These are phyloP conservation scores for Heliosperma pusillum DNA, from an alignment of 148 eudicot genomes.

Conservation along the genomic window DNA sequence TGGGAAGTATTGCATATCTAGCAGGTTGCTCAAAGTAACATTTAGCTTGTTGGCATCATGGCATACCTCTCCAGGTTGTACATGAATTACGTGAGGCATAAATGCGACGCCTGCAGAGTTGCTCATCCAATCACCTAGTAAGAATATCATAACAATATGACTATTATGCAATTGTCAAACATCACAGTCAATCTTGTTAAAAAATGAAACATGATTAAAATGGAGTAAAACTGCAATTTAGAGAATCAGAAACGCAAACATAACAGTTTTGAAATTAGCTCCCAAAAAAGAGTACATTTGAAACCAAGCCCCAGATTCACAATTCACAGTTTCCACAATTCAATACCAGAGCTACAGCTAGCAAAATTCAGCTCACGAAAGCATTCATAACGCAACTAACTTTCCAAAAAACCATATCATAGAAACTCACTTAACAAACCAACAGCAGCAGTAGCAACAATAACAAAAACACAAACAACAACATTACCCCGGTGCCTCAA, in stretches of 20 bases:
- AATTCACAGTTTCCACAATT: not conserved
- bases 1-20: not conserved
- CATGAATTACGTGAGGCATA: conserved; percentile 45
- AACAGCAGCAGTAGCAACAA: no score
- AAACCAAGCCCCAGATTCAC: not conserved
- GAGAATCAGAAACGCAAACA: not conserved
- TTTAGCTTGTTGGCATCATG: not conserved
- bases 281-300: not conserved
- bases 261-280: not conserved
- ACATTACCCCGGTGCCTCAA: no score
- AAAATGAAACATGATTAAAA: not conserved
- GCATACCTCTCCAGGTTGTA: conserved; percentile 47
- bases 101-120: conserved; percentile 48
- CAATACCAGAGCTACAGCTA: not conserved
- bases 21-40: not conserved
- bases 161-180: not conserved
- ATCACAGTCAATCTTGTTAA: not conserved
- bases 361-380: not conserved
- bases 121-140: conserved; percentile 43
- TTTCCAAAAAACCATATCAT: not conserved
- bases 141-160: not conserved
- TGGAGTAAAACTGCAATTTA: not conserved
- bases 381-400: not conserved
- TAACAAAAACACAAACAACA: no score
- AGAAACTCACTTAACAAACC: not conserved